Base-by-base conservation (phyloP, 1,139 yeast genomes). In the Nakaseomyces sp. region DNA sequence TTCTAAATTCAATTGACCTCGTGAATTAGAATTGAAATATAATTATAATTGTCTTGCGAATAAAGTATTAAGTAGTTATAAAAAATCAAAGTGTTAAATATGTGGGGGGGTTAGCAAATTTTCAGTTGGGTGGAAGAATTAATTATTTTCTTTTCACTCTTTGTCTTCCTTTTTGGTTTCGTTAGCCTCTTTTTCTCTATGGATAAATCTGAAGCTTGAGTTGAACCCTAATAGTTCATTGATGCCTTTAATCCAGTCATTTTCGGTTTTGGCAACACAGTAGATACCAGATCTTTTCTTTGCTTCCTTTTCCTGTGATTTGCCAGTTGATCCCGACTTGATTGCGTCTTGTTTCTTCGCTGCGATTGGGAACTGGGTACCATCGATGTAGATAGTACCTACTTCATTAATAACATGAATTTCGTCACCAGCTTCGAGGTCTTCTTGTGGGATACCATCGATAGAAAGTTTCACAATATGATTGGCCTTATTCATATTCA, bases 221-320 rank as follows among this genome's bases (percentile, higher is more conserved):
- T 89, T 89, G 71, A 89, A 89, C 2, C 96, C 96, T 33, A 89
- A 66, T 49, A 89, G 70, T 52, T 85, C 89, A 57, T 89, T 89
- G 46, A 89, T 79, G 42, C 93, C 95, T 48, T 75, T 75, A 2
- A 89, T 86, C 97, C 97, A 89, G 60, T 89, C 96, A 50, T 83
- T 81, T 49, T 81, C 87, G 10, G 81, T 72, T 45, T 80, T 73
- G 0, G 95, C 86, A 4, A 89, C 81, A 65, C 96, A 88, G 81
- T 93, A 87, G n/a, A 89, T 78, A 1, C 95, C 95, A 26, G 76
- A 69, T 28, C 40, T 41, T n/a, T 40, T 44, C 7, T 22, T 22
- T 4, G 16, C 32, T 13, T 37, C 41, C 25, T 37, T 18, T 32
- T 41, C 15, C 30, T 22, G 12, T 24, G 69, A 58, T 40, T 56